Evolutionary conservation across 345 rosid species (phyloP), one percentile per base, ranked within the genome.

Genomic region (Nasturtium officinale): DNA sequence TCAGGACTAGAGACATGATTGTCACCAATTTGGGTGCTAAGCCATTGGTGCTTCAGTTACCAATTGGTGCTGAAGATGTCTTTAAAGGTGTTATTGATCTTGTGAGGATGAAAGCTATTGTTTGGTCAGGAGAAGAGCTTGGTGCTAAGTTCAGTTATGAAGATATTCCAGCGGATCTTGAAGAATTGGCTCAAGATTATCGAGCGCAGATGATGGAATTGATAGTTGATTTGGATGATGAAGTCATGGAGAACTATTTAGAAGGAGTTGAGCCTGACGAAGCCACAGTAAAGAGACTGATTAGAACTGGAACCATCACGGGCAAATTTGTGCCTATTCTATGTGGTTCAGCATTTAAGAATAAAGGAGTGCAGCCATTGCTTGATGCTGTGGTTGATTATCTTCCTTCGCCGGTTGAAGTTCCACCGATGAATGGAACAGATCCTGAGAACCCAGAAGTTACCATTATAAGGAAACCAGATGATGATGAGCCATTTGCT

Each of bases 201-300:
- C 84, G 85, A 5, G 66, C 87, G 0, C 86, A 74, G 80, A 73
- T 91, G 91, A 73, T 94, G 59, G 97, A 94, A 61, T 72, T 75
- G 21, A 75, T 91, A 9, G 88, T 88, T 71, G 97, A 94, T 33
- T 80, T 88, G 75, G 97, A 94, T 74, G 99, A 94, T 78, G 86
- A 82, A 75, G 91, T 86, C 25, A 94, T 91, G 99, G 99, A 91
- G 83, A 84, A 74, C 48, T 94, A 94, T 82, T 79, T 94, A 5
- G 99, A 94, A 84, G 99, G 97, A 72, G 82, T 78, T 75, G 97
- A 94, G 75, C 97, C 93, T n/a, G 98, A 88, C 23, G 96, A 89
- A 78, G 90, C 81, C 28, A 87, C 85, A 0, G 76, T 89, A n/a
- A 94, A 91, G 84, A 87, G 78, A 66, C 65, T 94, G 75, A 76